Evolutionary conservation across 2,329 filamentous ascomycete species (phyloP), one percentile per base, ranked within the genome.

Genomic region (Ceratocystis lukuohia): DNA sequence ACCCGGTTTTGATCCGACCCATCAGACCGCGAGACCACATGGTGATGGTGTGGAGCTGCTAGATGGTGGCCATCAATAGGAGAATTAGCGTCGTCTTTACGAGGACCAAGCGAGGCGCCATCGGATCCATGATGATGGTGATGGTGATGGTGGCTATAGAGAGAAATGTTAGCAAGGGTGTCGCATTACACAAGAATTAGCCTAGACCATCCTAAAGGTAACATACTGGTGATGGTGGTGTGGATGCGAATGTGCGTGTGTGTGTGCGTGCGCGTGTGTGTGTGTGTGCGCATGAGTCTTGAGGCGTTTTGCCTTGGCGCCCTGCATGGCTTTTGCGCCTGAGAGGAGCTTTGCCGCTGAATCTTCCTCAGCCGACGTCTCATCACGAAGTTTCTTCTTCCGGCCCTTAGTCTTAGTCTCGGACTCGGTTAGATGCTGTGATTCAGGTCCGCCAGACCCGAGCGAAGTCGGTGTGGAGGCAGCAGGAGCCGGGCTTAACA

Each of bases 381-480:
- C 91, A 65, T 96, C 89, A 72, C 91, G 90, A 1, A 86, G 78
- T 74, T 91, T 89, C 69, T 89, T 80, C 67, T 86, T 81, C 72
- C 85, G 85, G 10, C 65, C 62, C 62, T 68, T 68, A 25, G 45
- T 57, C 61, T 65, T 66, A 53, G 80, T 81, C 25, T 82, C 84
- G 70, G 78, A 78, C 0, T 74, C 73, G 4, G 74, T 70, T 76
- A 46, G 41, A 33, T 59, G 28, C 53, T 65, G 64, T 48, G 80
- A 81, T 7, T 82, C 84, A 70, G 78, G 78, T 0, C 74, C 73
- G 3, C 74, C 70, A 76, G 62, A 50, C 6, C 62, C 61, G 61
- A 64, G 64, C 73, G 68, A 78, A 71, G 53, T 76, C 48, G 73
- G 70, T 3, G 71, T 70, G 5, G 76, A 73, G 0, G 80, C 75